A percentile compares a stretch with the other conserved stretches of the same genome.
Evolutionary conservation across 1,284 basidiomycete species (phyloP).

Genomic region (Cutaneotrichosporon sp.): DNA sequence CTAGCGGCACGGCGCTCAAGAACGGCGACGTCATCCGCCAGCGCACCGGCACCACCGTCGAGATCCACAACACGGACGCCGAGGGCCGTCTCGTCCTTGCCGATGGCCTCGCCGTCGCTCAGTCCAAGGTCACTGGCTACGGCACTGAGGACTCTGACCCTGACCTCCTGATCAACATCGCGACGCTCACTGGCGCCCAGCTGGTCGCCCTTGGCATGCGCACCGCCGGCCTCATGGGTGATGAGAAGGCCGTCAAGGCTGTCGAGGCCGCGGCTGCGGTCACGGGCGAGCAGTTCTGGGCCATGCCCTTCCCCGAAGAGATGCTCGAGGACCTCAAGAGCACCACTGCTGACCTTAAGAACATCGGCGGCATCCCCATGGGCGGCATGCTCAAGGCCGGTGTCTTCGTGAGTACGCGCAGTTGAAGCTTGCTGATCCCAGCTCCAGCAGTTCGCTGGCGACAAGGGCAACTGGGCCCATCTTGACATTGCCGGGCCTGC

Average conservation of each 20-base stretch:
- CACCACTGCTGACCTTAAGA: conserved; percentile 23
- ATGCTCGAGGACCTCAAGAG: conserved; percentile 23
- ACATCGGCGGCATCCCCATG: conserved; percentile 16
- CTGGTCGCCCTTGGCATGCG: conserved; percentile 24
- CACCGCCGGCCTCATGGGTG: conserved; percentile 26
- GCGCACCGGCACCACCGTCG: conserved; percentile 23
- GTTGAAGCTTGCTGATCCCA: not conserved
- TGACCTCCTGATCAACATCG: conserved; percentile 24
- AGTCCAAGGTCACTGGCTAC: conserved; percentile 24
- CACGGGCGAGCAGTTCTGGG: conserved; percentile 24
- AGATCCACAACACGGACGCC: conserved; percentile 28
- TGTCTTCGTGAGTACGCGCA: conserved; percentile 18
- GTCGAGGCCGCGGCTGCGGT: conserved; percentile 13
- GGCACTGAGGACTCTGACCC: conserved; percentile 25
- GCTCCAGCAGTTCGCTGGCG: conserved; percentile 26
- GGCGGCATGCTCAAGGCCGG: conserved; percentile 28
- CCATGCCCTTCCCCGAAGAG: conserved; percentile 28
- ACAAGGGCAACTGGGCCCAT: conserved; percentile 28
- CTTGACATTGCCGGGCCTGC: conserved; percentile 27
- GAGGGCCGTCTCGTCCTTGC: conserved; percentile 29
- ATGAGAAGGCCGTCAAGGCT: conserved; percentile 22
- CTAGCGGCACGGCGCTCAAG: conserved; percentile 21
- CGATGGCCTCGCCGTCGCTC: conserved; percentile 21
- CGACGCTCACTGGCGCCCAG: conserved; percentile 26
- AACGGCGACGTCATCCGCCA: conserved; percentile 25